Conservation (phyloP, 805 yeast species). For the Pichia sporocuriosa region DNA sequence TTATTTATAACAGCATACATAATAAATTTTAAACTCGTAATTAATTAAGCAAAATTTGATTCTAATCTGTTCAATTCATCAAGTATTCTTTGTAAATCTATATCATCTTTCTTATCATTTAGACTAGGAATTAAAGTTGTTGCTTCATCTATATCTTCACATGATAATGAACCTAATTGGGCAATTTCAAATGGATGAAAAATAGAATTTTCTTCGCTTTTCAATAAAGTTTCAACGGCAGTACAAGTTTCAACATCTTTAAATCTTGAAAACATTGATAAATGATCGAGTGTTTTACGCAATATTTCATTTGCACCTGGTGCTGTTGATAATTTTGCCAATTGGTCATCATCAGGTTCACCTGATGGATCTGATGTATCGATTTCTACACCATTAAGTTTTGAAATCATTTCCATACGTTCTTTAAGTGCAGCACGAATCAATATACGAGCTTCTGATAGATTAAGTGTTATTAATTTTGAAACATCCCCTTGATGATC, state of each 20-base stretch:
- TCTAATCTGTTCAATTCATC: conserved; percentile 76
- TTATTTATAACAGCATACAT: background rate
- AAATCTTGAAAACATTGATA: conserved; percentile 81
- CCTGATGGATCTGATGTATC: conserved; percentile 21
- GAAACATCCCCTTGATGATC: conserved; percentile 75
- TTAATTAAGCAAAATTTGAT: conserved; percentile 27
- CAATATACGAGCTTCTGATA: conserved; percentile 83
- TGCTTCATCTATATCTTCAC: conserved; percentile 96
- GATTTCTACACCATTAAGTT: conserved; percentile 29
- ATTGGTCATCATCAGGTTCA: conserved; percentile 41
- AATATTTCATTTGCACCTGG: conserved; percentile 82
- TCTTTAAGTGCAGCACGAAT: conserved; percentile 86
- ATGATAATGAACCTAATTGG: conserved; percentile 76
- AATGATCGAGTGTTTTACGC: conserved; percentile 84
- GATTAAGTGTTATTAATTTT: conserved; percentile 75
- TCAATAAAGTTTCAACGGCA: conserved; percentile 84
- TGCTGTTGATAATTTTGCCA: conserved; percentile 46
- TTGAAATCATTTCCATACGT: conserved; percentile 47
- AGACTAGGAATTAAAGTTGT: conserved; percentile 88
- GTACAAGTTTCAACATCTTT: conserved; percentile 88
- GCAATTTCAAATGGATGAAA: conserved; percentile 95
- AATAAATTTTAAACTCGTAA: background rate
- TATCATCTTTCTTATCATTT: conserved; percentile 71
- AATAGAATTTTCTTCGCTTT: conserved; percentile 61
- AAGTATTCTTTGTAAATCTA: conserved; percentile 77